Conservation (phyloP, 2,329 filamentous ascomycete species). For the Aureobasidium melanogenum region DNA sequence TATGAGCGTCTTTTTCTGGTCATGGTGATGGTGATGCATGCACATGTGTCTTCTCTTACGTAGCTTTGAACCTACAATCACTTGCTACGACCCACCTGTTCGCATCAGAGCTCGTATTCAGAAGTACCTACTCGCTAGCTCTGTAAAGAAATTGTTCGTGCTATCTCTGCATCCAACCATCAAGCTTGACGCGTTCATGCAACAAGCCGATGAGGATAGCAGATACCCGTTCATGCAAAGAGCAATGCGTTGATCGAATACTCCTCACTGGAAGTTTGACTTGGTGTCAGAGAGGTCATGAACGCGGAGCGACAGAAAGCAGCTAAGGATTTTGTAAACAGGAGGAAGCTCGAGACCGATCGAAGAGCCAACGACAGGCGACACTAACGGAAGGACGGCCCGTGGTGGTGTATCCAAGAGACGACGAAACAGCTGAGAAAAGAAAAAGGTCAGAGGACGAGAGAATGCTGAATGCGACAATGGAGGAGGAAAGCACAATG, state of each 20-base stretch:
- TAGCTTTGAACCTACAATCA: background rate
- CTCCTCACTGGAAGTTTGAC: background rate
- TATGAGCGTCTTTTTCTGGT: background rate
- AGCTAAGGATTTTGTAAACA: background rate
- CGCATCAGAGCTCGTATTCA: background rate
- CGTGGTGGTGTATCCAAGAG: background rate
- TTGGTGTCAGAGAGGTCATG: background rate
- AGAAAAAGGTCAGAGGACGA: background rate
- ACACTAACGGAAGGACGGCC: background rate
- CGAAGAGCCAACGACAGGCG: background rate
- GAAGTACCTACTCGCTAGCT: constrained; percentile 1
- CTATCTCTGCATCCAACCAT: background rate
- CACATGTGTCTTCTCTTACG: background rate
- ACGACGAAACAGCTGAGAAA: background rate
- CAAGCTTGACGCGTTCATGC: background rate
- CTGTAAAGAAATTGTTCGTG: background rate
- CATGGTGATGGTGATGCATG: too few relatives aligned
- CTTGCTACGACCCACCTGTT: constrained; percentile 1
- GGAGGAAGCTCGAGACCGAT: background rate
- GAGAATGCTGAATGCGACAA: background rate
- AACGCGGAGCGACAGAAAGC: background rate
- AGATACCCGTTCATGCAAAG: background rate
- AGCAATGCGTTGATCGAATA: background rate
- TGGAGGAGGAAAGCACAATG: background rate
- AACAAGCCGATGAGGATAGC: background rate